Percentiles rank a stretch among this genome's conserved stretches.
phyloP scores from a whole-genome alignment of 2,329 filamentous ascomycete species.

The Beauveria sp. region DNA sequence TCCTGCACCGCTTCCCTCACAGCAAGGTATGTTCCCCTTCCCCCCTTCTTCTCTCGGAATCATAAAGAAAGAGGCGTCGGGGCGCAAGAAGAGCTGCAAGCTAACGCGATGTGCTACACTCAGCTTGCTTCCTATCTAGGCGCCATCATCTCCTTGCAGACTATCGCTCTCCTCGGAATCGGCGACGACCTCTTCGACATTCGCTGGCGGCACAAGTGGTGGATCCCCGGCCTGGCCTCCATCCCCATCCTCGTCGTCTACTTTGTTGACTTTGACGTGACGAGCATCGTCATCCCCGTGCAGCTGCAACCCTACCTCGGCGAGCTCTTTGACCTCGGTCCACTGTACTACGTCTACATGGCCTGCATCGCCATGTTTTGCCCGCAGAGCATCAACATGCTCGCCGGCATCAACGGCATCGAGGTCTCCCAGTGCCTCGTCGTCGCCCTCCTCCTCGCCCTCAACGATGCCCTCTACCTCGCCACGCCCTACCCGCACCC shows the following conservation, averaged over 20 bases:
- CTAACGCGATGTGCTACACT: background rate
- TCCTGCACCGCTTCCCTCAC: constrained; percentile 88
- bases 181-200: constrained; percentile 97
- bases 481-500: constrained; percentile 80
- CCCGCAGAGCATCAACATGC: constrained; percentile 97
- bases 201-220: constrained; percentile 96
- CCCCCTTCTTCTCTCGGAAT: no score
- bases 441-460: constrained; percentile 71
- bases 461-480: constrained; percentile 87
- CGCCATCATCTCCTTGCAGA: constrained; percentile 86
- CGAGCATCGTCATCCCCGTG: constrained; percentile 84
- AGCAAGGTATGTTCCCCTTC: constrained; percentile 58
- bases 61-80: background rate
- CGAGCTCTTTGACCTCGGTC: constrained; percentile 72
- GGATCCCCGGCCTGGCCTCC: constrained; percentile 89
- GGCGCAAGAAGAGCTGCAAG: background rate
- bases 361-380: constrained; percentile 93
- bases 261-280: constrained; percentile 97
- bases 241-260: constrained; percentile 94
- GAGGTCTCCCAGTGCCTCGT: constrained; percentile 92
- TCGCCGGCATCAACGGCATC: constrained; percentile 98
- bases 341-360: constrained; percentile 95
- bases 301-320: constrained; percentile 80
- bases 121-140: constrained; percentile 92
- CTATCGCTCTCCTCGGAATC: constrained; percentile 82